A percentile compares a stretch with the other conserved stretches of the same genome.
phyloP scores from a whole-genome alignment of 2,329 filamentous ascomycete species.

The Corniculantispora saksenae region DNA sequence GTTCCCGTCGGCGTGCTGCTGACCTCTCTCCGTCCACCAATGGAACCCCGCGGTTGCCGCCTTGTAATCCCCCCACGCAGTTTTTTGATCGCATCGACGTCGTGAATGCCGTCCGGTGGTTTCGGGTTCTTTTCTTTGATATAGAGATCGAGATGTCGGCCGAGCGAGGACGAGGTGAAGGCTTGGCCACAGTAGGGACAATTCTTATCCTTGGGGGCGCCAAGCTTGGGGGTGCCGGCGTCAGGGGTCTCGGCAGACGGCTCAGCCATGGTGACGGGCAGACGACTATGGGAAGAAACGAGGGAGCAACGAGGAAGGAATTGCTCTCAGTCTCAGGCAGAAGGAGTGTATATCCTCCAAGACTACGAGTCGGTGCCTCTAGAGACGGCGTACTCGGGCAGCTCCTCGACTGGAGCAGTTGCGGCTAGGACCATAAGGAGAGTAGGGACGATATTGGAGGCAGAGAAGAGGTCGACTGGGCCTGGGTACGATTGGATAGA shows the following conservation, averaged over 20 bases:
- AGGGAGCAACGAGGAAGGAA: background rate
- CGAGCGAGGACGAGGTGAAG: slow-evolving; percentile 91
- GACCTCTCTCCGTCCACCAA: slow-evolving; percentile 55
- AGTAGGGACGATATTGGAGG: slow-evolving; percentile 29
- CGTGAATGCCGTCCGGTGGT: slow-evolving; percentile 79
- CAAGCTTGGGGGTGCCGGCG: slow-evolving; percentile 38
- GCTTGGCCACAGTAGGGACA: slow-evolving; percentile 87
- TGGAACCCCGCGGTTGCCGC: slow-evolving; percentile 72
- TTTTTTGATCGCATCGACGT: slow-evolving; percentile 85
- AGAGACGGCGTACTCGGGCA: slow-evolving; percentile 15
- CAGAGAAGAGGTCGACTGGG: slow-evolving; percentile 13
- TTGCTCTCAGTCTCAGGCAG: background rate
- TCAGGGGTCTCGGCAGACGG: slow-evolving; percentile 37
- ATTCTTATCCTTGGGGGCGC: slow-evolving; percentile 76
- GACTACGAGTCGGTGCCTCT: slow-evolving; percentile 16
- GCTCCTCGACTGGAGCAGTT: slow-evolving; percentile 24
- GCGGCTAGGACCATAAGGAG: slow-evolving; percentile 32
- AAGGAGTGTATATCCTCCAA: background rate
- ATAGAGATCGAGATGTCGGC: slow-evolving; percentile 90
- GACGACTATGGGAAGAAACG: slow-evolving; percentile 17
- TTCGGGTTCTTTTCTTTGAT: slow-evolving; percentile 93
- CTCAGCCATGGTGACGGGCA: slow-evolving; percentile 34
- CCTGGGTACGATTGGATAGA: slow-evolving; percentile 2
- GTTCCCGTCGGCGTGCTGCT: slow-evolving; percentile 59
- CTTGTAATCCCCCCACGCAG: slow-evolving; percentile 84